phyloP scores from a whole-genome alignment of 1,139 yeast genomes.

The Hansenula sp. region DNA sequence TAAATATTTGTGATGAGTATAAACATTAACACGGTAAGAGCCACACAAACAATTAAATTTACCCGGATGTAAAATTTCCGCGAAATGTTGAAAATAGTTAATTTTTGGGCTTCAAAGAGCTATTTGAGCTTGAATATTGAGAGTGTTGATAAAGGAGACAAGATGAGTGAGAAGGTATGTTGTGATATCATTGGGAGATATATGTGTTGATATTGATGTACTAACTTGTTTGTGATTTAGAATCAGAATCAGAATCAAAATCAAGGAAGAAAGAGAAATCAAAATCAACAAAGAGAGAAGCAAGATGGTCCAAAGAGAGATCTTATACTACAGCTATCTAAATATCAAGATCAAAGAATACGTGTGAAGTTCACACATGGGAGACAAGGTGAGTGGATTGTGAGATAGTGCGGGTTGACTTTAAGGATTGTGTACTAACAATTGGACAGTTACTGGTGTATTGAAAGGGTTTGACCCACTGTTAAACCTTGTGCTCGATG shows the following conservation, averaged over 20 bases:
- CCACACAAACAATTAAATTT: neutral
- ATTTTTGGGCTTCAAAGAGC: too few species aligned
- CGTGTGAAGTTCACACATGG: conserved; percentile 88
- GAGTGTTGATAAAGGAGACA: too few species aligned
- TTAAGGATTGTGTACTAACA: neutral
- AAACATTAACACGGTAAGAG: neutral
- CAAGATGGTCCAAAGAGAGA: conserved; percentile 83
- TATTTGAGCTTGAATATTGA: neutral
- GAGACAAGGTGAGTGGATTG: conserved; percentile 39
- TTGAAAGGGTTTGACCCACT: conserved; percentile 89
- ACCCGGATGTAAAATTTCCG: neutral
- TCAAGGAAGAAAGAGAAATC: conserved; percentile 19
- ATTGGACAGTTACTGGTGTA: conserved; percentile 55
- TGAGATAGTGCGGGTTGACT: neutral
- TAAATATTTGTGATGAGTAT: too few species aligned
- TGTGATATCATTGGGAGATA: neutral
- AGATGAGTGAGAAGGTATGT: conserved; percentile 3
- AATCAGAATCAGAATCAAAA: conserved; percentile 28
- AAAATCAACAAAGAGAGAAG: conserved; percentile 33
- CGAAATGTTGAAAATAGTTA: too few species aligned
- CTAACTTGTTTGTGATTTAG: conserved; percentile 18
- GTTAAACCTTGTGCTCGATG: conserved; percentile 89
- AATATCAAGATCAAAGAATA: conserved; percentile 68
- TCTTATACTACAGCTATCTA: conserved; percentile 79
- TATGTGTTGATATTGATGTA: conserved; percentile 12